phyloP scores from a whole-genome alignment of 345 rosid genomes.

The Eucalyptus shirleyi region DNA sequence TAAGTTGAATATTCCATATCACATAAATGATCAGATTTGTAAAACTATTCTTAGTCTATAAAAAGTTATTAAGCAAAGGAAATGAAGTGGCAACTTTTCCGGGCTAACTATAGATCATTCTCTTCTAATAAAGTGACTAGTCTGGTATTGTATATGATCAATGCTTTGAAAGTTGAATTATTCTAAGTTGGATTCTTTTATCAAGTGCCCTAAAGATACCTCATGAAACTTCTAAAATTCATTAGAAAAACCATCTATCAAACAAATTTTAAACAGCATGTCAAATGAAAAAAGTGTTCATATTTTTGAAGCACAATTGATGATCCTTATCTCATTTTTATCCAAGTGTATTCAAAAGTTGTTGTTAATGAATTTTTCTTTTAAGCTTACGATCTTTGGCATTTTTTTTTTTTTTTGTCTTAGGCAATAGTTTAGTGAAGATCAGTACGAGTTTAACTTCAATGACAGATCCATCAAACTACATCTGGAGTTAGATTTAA shows the following conservation, averaged over 20 bases:
- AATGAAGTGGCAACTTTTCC: not conserved
- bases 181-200: not conserved
- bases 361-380: not conserved
- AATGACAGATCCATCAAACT: not conserved
- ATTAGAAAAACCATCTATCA: not conserved
- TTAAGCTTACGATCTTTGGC: not conserved
- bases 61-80: not conserved
- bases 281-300: not conserved
- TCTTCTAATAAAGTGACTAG: not conserved
- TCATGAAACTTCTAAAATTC: not conserved
- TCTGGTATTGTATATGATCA: fast-evolving
- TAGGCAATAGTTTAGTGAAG: not conserved
- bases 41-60: not conserved
- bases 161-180: not conserved
- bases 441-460: not conserved
- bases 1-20: no score
- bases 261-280: not conserved
- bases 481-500: not conserved
- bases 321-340: not conserved
- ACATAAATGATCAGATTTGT: not conserved
- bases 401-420: not conserved
- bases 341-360: not conserved
- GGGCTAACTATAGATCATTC: not conserved
- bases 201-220: not conserved
- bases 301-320: not conserved